phyloP scores from a whole-genome alignment of 257 asterid genomes.

The Solanum corneliomulleri region DNA sequence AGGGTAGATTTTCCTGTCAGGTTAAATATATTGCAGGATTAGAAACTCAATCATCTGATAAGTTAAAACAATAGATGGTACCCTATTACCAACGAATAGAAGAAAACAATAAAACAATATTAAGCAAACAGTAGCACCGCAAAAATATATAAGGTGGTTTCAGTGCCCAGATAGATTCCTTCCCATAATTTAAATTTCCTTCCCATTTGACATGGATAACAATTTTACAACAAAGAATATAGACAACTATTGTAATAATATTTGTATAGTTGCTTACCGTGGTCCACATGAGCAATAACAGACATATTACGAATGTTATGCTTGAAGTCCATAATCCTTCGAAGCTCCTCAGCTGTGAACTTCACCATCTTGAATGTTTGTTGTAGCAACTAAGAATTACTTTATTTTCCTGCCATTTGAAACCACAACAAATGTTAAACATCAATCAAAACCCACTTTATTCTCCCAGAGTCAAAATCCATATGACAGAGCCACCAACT shows the following conservation, averaged over 20 bases:
- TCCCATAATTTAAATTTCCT: background rate
- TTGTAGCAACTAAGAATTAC: background rate
- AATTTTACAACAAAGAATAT: background rate
- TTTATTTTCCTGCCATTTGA: background rate
- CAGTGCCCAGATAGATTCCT: background rate
- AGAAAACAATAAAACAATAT: background rate
- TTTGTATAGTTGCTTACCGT: conserved; percentile 7
- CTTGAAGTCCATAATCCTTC: conserved; percentile 33
- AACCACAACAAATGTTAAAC: background rate
- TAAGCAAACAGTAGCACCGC: background rate
- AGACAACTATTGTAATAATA: too few species aligned
- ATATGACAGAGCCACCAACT: background rate
- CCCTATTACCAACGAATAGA: background rate
- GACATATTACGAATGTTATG: conserved; percentile 38
- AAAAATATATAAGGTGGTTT: background rate
- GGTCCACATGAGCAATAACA: conserved; percentile 37
- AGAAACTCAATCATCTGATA: background rate
- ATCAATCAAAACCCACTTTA: background rate
- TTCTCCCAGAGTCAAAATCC: background rate
- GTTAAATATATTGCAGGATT: background rate
- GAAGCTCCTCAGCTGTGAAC: conserved; percentile 32
- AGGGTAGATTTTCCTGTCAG: conserved; percentile 33
- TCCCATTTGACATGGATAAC: background rate
- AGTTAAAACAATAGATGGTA: background rate
- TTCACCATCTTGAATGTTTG: conserved; percentile 20